phyloP scores from a whole-genome alignment of 208 protist species.

The Endotrypanum monterogeii region DNA sequence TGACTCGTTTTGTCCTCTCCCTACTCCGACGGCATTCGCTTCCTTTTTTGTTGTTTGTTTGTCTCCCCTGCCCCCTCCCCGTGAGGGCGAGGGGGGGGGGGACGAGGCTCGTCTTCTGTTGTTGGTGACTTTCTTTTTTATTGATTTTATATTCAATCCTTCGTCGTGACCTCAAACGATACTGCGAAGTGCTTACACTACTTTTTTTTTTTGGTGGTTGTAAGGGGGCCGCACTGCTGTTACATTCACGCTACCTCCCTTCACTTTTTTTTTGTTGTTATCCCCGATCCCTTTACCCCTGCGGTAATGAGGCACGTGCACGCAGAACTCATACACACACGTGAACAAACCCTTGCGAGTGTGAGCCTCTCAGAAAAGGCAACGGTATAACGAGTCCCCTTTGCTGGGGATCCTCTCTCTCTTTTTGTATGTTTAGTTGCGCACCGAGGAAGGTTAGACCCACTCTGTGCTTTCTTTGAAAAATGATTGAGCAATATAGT shows the following conservation, averaged over 20 bases:
- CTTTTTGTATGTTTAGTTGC: background rate
- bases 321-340: background rate
- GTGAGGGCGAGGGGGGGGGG: background rate
- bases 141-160: background rate
- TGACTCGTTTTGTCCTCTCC: too few species aligned
- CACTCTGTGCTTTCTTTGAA: too few species aligned
- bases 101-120: background rate
- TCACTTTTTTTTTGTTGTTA: background rate
- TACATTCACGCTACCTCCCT: too few species aligned
- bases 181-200: background rate
- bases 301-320: background rate
- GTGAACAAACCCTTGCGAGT: too few species aligned
- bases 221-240: too few species aligned
- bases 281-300: too few species aligned
- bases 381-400: background rate
- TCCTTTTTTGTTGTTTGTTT: background rate
- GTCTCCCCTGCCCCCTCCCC: background rate
- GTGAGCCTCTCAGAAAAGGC: background rate
- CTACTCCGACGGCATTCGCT: too few species aligned
- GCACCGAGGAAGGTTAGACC: too few species aligned
- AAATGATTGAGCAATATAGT: too few species aligned
- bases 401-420: background rate
- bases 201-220: too few species aligned
- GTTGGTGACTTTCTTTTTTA: background rate
- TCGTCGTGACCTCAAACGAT: background rate